Evolutionary conservation across 257 asterid species (phyloP), one percentile per base, ranked within the genome.

Genomic region (Solanum pinnatisectum): DNA sequence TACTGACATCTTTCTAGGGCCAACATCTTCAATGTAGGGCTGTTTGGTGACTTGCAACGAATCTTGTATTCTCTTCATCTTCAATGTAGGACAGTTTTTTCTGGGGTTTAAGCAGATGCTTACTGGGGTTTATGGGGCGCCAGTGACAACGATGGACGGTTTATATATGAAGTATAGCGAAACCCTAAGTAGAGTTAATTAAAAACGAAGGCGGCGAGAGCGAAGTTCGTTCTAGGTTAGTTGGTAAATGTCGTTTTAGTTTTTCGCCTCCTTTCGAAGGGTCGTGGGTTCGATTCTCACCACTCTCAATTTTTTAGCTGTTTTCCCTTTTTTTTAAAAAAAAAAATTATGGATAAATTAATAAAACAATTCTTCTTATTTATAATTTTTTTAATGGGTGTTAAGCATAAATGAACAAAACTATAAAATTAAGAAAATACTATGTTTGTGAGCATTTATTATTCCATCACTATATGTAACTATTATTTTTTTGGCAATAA

Each of bases 1-100:
- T 40, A 87, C 94, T 88, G 79, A 96, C 99, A 96, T 96, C 91
- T 84, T 93, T n/a, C 95, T 94, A 56, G 98, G 98, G 32, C 98
- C 99, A 36, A 95, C 96, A 63, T 95, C 98, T 92, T 96, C 98
- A 46, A 96, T 78, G 88, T 93, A 97, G 7, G 93, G 98, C 83
- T 92, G 88, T 91, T 97, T 97, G 25, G 98, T 95, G 91, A 90
- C 95, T 23, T 89, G 95, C 22, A 93, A 16, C 6, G 92, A 79
- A 9, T 83, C 88, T 79, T 85, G 89, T 85, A 87, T 87, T 88
- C 40, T 92, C 89, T 36, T 90, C 98, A 93, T 95, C 92, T 89
- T 88, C 20, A n/a, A n/a, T n/a, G n/a, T n/a, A 20, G 25, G 3
- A 35, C 7, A 15, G 5, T 20, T 36, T 73, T 73, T 67, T 25